A percentile compares a stretch with the other conserved stretches of the same genome.
These are phyloP conservation scores for Elsinoe australis DNA, from an alignment of 2,329 filamentous ascomycete genomes.

Conservation along the genomic window DNA sequence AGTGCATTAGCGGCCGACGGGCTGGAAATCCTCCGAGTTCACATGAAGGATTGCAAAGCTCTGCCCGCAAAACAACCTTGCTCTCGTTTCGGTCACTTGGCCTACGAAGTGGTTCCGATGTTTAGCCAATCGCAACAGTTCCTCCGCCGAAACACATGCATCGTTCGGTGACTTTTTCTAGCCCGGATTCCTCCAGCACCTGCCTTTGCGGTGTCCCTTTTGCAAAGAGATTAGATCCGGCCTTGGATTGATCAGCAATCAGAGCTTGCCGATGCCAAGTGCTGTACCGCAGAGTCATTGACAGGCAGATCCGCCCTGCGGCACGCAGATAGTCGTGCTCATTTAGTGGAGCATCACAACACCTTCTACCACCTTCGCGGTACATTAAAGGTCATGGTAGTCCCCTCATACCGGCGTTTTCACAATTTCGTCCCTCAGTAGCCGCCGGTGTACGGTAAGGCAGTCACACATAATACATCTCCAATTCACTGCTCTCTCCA, in stretches of 20 bases:
- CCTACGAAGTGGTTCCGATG: slow-evolving; percentile 4
- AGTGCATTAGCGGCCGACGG: too few relatives aligned
- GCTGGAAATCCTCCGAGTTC: too few relatives aligned
- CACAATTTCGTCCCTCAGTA: too few relatives aligned
- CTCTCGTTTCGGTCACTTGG: neutral
- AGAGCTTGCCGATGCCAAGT: slow-evolving; percentile 12
- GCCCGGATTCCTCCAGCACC: neutral
- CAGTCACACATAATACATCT: too few relatives aligned
- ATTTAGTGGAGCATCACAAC: too few relatives aligned
- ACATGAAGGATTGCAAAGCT: neutral
- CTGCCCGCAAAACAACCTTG: too few relatives aligned
- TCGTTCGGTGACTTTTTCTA: slow-evolving; percentile 12
- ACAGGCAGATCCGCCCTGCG: neutral
- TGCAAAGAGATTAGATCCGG: slow-evolving; percentile 1
- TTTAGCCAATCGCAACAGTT: slow-evolving; percentile 6
- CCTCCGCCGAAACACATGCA: neutral
- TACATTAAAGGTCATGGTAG: too few relatives aligned
- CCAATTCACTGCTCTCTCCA: slow-evolving; percentile 4
- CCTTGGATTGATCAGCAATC: neutral
- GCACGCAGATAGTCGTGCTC: too few relatives aligned
- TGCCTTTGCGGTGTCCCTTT: slow-evolving; percentile 6
- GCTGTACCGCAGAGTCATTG: slow-evolving; percentile 8
- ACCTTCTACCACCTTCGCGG: too few relatives aligned
- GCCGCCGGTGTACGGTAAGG: too few relatives aligned
- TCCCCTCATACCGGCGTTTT: too few relatives aligned